phyloP scores from a whole-genome alignment of 768 basidiomycete species.

The Mycena filopes region DNA sequence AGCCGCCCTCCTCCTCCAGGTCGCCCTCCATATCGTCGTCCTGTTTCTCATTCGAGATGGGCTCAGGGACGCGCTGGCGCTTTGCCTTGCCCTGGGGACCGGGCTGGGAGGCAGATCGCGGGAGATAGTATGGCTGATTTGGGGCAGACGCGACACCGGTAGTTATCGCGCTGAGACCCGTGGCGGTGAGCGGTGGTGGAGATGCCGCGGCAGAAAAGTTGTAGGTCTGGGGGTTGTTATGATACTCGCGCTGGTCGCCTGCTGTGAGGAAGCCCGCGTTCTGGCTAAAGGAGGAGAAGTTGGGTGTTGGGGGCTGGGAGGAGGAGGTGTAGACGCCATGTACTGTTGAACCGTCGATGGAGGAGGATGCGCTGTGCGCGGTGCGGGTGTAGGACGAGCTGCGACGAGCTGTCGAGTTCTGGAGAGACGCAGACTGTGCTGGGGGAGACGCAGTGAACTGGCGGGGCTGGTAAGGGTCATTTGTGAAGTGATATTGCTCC shows the following conservation, averaged over 20 bases:
- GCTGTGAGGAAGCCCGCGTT: constrained; percentile 26
- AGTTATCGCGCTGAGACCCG: constrained; percentile 26
- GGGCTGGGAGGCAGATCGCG: constrained; percentile 37
- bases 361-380: constrained; percentile 26
- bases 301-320: constrained; percentile 13
- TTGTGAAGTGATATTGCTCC: constrained; percentile 22
- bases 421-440: constrained; percentile 4
- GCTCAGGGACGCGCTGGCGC: constrained; percentile 44
- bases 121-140: constrained; percentile 32
- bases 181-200: constrained; percentile 25
- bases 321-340: not conserved
- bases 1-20: constrained; percentile 47
- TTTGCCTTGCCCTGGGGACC: constrained; percentile 44
- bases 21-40: constrained; percentile 53
- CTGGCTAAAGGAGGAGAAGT: constrained; percentile 14
- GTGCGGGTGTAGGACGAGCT: constrained; percentile 17
- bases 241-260: constrained; percentile 28
- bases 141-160: not conserved
- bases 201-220: constrained; percentile 20
- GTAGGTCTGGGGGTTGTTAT: constrained; percentile 27
- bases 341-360: constrained; percentile 8
- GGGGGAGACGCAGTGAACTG: constrained; percentile 25
- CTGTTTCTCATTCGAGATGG: constrained; percentile 42
- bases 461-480: constrained; percentile 30
- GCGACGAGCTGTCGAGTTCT: constrained; percentile 2